A percentile compares a stretch with the other conserved stretches of the same genome.
phyloP scores from a whole-genome alignment of 2,329 filamentous ascomycete species.

The Zarea fungicola region DNA sequence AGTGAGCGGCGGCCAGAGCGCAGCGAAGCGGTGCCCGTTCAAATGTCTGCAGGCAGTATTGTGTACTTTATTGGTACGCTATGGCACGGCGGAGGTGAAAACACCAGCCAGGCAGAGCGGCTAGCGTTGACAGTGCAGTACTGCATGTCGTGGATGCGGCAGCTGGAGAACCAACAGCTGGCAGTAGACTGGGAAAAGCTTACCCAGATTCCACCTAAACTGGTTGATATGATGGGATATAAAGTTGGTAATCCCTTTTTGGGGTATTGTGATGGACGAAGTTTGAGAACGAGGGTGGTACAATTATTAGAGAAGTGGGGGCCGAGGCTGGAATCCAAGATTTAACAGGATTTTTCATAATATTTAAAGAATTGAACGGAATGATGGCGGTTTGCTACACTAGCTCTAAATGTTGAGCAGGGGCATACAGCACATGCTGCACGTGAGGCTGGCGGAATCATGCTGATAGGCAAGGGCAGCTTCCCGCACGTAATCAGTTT shows the following conservation, averaged over 20 bases:
- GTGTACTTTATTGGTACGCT: constrained; percentile 31
- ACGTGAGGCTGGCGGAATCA: no score
- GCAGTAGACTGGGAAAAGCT: constrained; percentile 26
- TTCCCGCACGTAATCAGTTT: no score
- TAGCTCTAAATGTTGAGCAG: no score
- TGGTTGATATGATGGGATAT: constrained; percentile 23
- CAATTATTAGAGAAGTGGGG: constrained; percentile 16
- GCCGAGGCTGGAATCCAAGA: background rate
- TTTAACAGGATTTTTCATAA: no score
- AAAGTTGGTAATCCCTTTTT: constrained; percentile 20
- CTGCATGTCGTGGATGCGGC: constrained; percentile 35
- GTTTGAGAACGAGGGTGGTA: constrained; percentile 17
- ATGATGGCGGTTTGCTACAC: no score
- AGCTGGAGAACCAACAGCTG: constrained; percentile 32
- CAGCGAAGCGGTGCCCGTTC: constrained; percentile 26
- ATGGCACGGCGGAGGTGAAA: constrained; percentile 35
- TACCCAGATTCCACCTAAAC: constrained; percentile 17
- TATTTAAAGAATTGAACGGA: no score
- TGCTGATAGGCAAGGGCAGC: no score
- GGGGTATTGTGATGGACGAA: constrained; percentile 19
- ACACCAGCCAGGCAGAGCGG: constrained; percentile 24
- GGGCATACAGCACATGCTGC: no score
- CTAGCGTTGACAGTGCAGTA: constrained; percentile 35
- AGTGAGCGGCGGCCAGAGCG: constrained; percentile 19
- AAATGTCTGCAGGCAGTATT: constrained; percentile 32